Evolutionary conservation across 1,139 yeast species (phyloP), one percentile per base, ranked within the genome.

Genomic region (Taphrina wiesneri): DNA sequence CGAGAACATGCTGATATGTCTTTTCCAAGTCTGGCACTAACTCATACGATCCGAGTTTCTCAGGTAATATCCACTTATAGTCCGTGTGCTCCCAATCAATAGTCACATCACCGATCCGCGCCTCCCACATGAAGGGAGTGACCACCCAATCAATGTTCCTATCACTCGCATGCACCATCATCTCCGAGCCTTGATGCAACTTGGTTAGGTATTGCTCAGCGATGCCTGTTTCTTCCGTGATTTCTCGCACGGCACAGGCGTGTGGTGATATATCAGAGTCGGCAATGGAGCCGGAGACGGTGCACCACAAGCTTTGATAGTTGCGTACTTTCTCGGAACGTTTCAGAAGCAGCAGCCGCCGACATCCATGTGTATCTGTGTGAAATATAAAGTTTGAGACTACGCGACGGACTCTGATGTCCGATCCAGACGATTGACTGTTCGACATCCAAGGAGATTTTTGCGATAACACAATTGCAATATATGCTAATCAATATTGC

Each of bases 11-110:
- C n/a, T 21, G 49, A 21, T 45, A 54, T 30, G 63, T 49, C 21
- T 26, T 13, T 11, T 11, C 36, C 21, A 49, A 17, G 2, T 49
- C 54, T 5, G 54, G 54, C 1, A 49, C 54, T 13, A 49, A 21
- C 5, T 49, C 54, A 19, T 25, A 49, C 1, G 54, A 49, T 2
- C 28, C 34, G 6, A 49, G 54, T 17, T 49, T 49, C 36, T 49
- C 54, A 15, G 54, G 36, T 26, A 25, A 25, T 26, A 49, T 49
- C 54, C 54, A 49, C 6, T 26, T 25, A 19, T 49, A 49, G 36
- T 49, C 36, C 23, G 54, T 49, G 26, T 49, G 54, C 36, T 49
- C 54, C 54, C 36, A 49, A 30, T 49, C 54, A 17, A 49, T 49
- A 34, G 11, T n/a, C 34, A 49, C 36, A 13, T 28, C 21, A 6